Evolutionary conservation across 345 rosid genomes (phyloP).

Genomic region (Murraya koenigii): DNA sequence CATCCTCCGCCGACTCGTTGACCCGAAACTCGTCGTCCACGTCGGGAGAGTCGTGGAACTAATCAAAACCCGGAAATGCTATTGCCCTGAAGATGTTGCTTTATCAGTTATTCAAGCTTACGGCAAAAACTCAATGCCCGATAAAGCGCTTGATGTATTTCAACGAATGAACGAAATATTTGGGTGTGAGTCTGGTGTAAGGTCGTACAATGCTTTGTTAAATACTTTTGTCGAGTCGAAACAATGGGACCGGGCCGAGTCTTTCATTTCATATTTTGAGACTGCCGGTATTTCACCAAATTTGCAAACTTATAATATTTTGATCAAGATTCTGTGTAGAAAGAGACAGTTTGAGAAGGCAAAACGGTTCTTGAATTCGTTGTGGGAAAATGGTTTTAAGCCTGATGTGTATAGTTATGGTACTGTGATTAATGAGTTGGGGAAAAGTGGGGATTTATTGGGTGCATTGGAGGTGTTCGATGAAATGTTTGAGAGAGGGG

Average conservation of each 20-base stretch:
- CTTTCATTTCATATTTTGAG: constrained; percentile 47
- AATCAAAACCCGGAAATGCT: constrained; percentile 50
- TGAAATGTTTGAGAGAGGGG: constrained; percentile 64
- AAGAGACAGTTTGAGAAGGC: constrained; percentile 57
- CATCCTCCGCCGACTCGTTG: constrained; percentile 72
- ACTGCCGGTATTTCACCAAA: constrained; percentile 54
- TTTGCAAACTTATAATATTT: constrained; percentile 67
- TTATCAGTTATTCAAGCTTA: constrained; percentile 63
- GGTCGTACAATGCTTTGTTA: constrained; percentile 63
- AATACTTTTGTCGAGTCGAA: constrained; percentile 57
- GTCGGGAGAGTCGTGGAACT: constrained; percentile 55
- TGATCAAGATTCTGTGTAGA: constrained; percentile 75
- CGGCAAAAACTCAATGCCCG: constrained; percentile 58
- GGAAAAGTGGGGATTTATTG: constrained; percentile 47
- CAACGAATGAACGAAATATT: constrained; percentile 62
- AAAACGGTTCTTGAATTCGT: constrained; percentile 46
- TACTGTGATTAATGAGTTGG: constrained; percentile 50
- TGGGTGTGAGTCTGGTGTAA: constrained; percentile 68
- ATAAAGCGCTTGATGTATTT: constrained; percentile 58
- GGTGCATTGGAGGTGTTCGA: constrained; percentile 70
- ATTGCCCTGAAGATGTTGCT: constrained; percentile 77
- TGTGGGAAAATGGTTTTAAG: constrained; percentile 50
- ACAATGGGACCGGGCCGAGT: constrained; percentile 56
- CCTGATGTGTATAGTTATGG: constrained; percentile 68
- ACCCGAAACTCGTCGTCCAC: constrained; percentile 40